Evolutionary conservation across 1,284 basidiomycete species (phyloP), one percentile per base, ranked within the genome.

Genomic region (Athelia sp.): DNA sequence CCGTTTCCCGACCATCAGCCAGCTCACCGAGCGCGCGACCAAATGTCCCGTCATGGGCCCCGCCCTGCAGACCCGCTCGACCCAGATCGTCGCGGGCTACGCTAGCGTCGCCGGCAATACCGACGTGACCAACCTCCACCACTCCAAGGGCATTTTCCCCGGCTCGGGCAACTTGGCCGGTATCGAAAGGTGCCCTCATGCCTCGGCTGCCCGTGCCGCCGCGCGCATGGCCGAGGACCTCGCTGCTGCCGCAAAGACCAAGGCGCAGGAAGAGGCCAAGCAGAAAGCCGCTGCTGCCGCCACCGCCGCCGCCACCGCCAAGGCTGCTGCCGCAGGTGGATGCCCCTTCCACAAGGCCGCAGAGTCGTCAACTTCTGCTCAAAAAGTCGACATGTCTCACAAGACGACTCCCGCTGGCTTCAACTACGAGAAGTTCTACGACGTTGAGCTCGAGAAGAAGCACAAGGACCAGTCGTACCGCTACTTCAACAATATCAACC

Each of bases 401-500:
- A 38, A 54, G 17, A 60, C 58, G 43, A 57, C 66, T 22, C 67
- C 75, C 54, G 64, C 60, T 52, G 75, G 75, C 40, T 99, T 96
- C 71, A 71, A 91, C 69, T 99, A 98, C 66, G 90, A 93, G 65
- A 63, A 71, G 50, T 98, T 98, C 73, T 99, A 98, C 72, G 76
- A 84, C 52, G 70, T 74, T 18, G 92, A 98, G 74, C 80, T 99
- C 55, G 90, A 95, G 61, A 97, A 95, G 81, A 99, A 99, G 75
- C 97, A 98, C 76, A 78, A 93, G 70, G 95, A 99, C 77, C 92
- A 93, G 68, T 96, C 90, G 54, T 93, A 93, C 71, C 91, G 94
- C 61, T 98, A 99, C 81, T 99, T 99, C 69, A 99, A 98, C 73
- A 99, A 98, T 68, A 98, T 99, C 70, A 99, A 99, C 66, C 85